Evolutionary conservation across 148 eudicot species (phyloP), one percentile per base, ranked within the genome.

Genomic region (Rhododendron simsii): DNA sequence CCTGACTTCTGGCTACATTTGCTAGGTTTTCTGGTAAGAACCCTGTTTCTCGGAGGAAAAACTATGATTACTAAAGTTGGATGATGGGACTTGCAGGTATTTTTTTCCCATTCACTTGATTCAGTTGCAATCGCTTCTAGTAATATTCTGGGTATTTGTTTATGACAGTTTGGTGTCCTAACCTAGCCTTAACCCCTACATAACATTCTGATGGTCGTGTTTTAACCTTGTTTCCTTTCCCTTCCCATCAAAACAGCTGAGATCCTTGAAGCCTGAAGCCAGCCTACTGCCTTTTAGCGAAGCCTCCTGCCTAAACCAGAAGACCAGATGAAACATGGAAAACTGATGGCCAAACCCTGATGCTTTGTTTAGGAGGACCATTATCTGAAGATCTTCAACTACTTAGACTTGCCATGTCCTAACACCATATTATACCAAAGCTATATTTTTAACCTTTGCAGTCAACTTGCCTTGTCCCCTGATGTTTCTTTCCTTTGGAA

Each of bases 221-320:
- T 93, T 93, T 90, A 89, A 93, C 90, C 91, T 87, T 71, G 76
- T 97, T 92, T 90, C 93, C 91, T 94, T 91, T 91, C 92, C 93
- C 90, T 95, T 90, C 96, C 97, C 91, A 55, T 89, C 86, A 88
- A 91, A 94, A 95, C 98, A 95, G 97, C 98, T 91, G 94, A 93
- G 91, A 92, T 92, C 92, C 87, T 86, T 91, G 96, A 96, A 92
- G 96, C 96, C 92, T 88, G 97, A 94, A 91, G 98, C 94, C 94
- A 90, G 96, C 95, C 93, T 88, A 84, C 91, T 85, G 95, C 90
- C 94, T 89, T 89, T 90, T 88, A 94, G 91, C 85, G 95, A 93
- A 92, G 98, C 76, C 98, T 89, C 90, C 89, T 88, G 93, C 95
- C 98, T 92, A 91, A 96, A 95, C 98, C 95, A 86, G 99, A 92